phyloP scores from a whole-genome alignment of 768 basidiomycete species.

The Clathrus columnatus region DNA sequence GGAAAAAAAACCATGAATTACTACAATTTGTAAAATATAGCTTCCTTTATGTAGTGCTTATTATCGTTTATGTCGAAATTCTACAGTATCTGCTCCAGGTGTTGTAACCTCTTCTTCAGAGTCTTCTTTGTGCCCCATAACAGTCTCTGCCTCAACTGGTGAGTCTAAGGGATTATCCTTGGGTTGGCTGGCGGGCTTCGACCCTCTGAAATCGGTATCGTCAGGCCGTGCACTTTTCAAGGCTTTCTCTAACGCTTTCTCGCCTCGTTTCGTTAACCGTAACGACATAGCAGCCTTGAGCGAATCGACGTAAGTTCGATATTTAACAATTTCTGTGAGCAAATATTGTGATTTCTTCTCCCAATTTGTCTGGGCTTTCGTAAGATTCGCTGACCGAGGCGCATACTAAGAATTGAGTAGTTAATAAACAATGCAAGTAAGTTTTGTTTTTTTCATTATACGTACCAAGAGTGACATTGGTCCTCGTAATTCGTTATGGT shows the following conservation, averaged over 20 bases:
- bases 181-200: neutral
- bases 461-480: constrained; percentile 75
- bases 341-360: constrained; percentile 86
- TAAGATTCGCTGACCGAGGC: constrained; percentile 59
- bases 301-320: constrained; percentile 90
- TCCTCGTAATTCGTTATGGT: constrained; percentile 74
- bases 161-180: neutral
- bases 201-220: constrained; percentile 19
- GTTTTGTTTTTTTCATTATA: constrained; percentile 17
- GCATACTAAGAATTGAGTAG: constrained; percentile 51
- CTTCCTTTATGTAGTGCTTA: neutral
- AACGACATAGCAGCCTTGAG: constrained; percentile 75
- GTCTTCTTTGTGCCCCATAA: constrained; percentile 32
- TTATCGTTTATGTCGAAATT: no score
- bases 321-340: constrained; percentile 89
- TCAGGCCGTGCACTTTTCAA: constrained; percentile 29
- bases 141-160: constrained; percentile 15
- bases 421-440: neutral
- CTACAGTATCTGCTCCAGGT: neutral
- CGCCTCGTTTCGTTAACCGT: constrained; percentile 82
- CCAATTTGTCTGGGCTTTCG: constrained; percentile 85
- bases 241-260: constrained; percentile 67
- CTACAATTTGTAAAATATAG: neutral
- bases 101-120: constrained; percentile 26
- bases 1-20: neutral